Evolutionary conservation across 257 asterid species (phyloP).

Genomic region (Asclepias syriaca): DNA sequence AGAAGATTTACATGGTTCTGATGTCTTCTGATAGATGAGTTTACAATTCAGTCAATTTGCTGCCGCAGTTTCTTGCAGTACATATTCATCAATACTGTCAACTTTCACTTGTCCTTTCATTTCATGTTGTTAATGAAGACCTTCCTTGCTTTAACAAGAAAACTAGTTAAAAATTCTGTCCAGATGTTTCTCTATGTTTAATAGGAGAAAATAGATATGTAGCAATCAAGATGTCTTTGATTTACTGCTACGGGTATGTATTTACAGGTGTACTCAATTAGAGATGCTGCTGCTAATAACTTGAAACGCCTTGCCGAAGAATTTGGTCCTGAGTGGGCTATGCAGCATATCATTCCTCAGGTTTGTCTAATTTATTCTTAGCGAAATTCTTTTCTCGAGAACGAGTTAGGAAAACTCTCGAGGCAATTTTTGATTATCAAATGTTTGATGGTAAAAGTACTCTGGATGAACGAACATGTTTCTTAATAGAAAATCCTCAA

Average conservation of each 20-base stretch:
- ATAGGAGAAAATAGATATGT: background rate
- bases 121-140: background rate
- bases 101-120: background rate
- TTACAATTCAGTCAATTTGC: background rate
- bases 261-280: conserved; percentile 46
- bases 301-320: conserved; percentile 54
- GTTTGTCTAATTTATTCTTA: conserved; percentile 20
- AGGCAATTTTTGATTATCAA: background rate
- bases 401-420: background rate
- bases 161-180: too few relatives aligned
- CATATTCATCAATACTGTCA: background rate
- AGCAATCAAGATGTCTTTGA: background rate
- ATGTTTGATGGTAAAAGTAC: background rate
- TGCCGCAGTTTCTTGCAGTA: background rate
- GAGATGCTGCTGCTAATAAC: conserved; percentile 62
- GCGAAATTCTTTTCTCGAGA: background rate
- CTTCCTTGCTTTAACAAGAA: too few relatives aligned
- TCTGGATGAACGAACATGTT: background rate
- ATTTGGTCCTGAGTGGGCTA: conserved; percentile 62
- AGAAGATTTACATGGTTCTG: background rate
- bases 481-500: background rate
- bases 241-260: conserved; percentile 9
- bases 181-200: background rate
- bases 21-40: background rate
- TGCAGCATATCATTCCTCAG: conserved; percentile 68